Evolutionary conservation across 2,329 filamentous ascomycete species (phyloP).

Genomic region (Penicillium expansum): DNA sequence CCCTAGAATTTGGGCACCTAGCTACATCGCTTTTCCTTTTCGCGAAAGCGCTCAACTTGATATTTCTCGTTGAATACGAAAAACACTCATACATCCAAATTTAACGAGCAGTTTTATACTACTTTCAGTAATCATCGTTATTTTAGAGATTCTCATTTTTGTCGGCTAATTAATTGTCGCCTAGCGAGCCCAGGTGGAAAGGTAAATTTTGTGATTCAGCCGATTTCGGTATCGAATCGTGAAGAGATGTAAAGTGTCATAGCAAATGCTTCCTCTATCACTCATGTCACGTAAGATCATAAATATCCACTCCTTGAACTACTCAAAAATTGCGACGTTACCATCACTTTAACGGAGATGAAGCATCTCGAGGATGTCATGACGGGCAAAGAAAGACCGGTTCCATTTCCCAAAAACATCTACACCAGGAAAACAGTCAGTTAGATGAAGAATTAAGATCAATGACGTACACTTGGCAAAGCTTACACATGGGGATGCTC

Average conservation of each 20-base stretch:
- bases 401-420: conserved; percentile 77
- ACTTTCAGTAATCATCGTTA: not conserved
- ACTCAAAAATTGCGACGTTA: not conserved
- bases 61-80: too few relatives aligned
- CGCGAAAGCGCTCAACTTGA: not conserved
- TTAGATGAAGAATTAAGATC: not conserved
- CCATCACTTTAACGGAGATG: conserved; percentile 26
- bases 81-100: too few relatives aligned
- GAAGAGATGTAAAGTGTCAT: not conserved
- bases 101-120: not conserved
- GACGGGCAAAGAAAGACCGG: conserved; percentile 69
- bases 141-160: not conserved
- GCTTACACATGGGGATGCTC: conserved; percentile 77
- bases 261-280: not conserved
- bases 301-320: not conserved
- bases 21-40: not conserved
- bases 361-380: conserved; percentile 63
- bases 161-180: not conserved
- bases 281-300: not conserved
- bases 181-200: too few relatives aligned
- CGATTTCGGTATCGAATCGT: not conserved
- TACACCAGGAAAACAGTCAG: conserved; percentile 32
- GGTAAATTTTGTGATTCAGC: not conserved
- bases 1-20: not conserved
- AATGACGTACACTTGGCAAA: not conserved